Conservation (phyloP, 805 yeast genomes). For the Candida maltosa region DNA sequence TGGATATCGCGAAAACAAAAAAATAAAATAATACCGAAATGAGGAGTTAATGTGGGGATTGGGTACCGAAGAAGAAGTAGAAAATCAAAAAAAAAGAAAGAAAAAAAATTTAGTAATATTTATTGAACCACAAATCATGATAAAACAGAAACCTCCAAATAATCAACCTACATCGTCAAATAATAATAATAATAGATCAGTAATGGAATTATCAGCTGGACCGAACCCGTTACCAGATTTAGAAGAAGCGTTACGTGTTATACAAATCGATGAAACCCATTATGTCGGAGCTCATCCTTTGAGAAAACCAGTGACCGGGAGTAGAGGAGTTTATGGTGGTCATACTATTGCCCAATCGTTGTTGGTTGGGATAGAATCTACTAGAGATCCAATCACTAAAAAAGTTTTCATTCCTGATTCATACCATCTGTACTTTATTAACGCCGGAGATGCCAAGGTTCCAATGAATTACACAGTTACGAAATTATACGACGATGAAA, state of each 20-base stretch:
- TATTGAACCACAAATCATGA: no score
- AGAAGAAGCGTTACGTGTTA: constrained; percentile 31
- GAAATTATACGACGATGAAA: constrained; percentile 50
- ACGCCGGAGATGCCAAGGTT: constrained; percentile 45
- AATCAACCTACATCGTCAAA: no score
- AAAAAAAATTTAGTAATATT: no score
- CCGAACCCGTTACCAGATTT: constrained; percentile 15
- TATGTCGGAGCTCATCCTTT: constrained; percentile 35
- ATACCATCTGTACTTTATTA: constrained; percentile 59
- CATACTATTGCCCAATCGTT: constrained; percentile 64
- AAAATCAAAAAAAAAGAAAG: no score
- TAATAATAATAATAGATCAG: no score
- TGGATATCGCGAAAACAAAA: no score
- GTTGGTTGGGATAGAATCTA: constrained; percentile 53
- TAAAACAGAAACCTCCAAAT: no score
- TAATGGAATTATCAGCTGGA: constrained; percentile 5
- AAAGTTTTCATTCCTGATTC: constrained; percentile 48
- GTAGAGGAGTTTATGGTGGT: constrained; percentile 72
- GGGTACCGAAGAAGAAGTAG: no score
- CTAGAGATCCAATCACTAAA: constrained; percentile 15
- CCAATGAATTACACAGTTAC: constrained; percentile 54
- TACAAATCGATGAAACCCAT: constrained; percentile 18
- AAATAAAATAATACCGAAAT: no score
- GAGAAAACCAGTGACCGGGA: constrained; percentile 37
- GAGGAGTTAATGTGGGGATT: no score